Base-by-base conservation (phyloP, 495 filamentous ascomycete genomes). In the Neurospora sp. region DNA sequence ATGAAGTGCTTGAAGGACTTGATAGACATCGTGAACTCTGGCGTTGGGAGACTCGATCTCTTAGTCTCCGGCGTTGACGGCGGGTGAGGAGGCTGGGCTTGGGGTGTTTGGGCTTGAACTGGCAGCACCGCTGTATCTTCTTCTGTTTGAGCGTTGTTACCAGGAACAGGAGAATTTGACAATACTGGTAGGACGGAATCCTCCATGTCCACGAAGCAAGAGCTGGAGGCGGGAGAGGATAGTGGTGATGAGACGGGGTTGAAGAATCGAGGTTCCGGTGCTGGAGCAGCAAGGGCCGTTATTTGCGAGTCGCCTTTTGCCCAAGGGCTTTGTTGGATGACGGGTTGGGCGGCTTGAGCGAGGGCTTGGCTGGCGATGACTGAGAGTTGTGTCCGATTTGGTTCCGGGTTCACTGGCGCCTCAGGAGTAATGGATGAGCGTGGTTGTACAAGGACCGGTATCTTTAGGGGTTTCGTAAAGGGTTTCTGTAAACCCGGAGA, bases 1-100 rank as follows among this genome's bases (percentile, higher is more conserved):
- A 77, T 78, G 61, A 78, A 79, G 1, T 77, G 69, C 8, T 70
- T 75, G 74, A 80, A 80, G 39, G 80, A 81, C 68, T 78, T 79
- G 66, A 77, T 75, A 0, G 79, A 79, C 12, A 78, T 39, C 3
- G 75, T 76, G 31, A 77, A 78, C n/a, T 80, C 78, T 3, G 79
- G 80, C 1, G 76, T 82, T 1, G 78, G 79, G 9, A 81, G 74
- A 72, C 78, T 73, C 1, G 78, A 78, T 11, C 46, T 69, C 9
- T 73, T 73, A 0, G 74, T 71, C 8, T 76, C 74, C 0, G 80
- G 80, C 0, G 80, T 81, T 6, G 79, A 78, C 2, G 78, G 78
- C 1, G 41, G 74, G 0, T 18, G 68, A 18, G 59, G 46, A 31
- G 39, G n/a, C 1, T 72, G 39, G 69, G 18, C 68, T 68, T 76